A percentile compares a stretch with the other conserved stretches of the same genome.
phyloP scores from a whole-genome alignment of 2,329 filamentous ascomycete species.

The Fusarium xyrophilum region DNA sequence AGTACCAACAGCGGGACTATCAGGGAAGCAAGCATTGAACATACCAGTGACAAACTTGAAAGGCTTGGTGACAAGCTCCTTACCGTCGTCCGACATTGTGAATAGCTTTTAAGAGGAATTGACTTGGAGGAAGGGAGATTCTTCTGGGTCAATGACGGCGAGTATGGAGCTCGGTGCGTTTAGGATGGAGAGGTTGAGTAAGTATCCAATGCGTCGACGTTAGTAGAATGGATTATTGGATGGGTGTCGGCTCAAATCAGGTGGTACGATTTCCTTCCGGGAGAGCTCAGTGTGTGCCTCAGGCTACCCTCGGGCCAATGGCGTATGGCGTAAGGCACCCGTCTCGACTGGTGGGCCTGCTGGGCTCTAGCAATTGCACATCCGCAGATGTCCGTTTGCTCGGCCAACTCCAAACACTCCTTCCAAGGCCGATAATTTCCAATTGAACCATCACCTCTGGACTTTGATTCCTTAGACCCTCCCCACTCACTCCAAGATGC shows the following conservation, averaged over 20 bases:
- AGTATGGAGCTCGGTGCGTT: constrained; percentile 45
- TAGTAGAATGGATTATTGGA: constrained; percentile 12
- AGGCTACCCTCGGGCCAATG: constrained; percentile 48
- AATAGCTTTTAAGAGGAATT: constrained; percentile 43
- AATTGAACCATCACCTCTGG: constrained; percentile 45
- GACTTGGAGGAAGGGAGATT: constrained; percentile 35
- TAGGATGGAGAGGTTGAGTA: constrained; percentile 42
- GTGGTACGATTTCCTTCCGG: constrained; percentile 48
- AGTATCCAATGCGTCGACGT: constrained; percentile 46
- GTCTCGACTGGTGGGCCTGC: constrained; percentile 43
- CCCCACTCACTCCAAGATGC: constrained; percentile 61
- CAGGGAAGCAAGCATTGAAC: constrained; percentile 47
- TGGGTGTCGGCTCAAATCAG: constrained; percentile 49
- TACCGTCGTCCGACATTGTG: constrained; percentile 85
- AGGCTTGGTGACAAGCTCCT: constrained; percentile 89
- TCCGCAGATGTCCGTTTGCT: constrained; percentile 47
- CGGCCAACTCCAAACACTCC: constrained; percentile 44
- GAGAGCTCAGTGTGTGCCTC: constrained; percentile 48
- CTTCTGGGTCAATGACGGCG: constrained; percentile 46
- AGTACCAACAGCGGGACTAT: constrained; percentile 49
- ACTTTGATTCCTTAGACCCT: constrained; percentile 38
- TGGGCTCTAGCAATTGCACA: constrained; percentile 44
- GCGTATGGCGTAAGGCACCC: constrained; percentile 48
- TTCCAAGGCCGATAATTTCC: constrained; percentile 43
- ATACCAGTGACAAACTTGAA: constrained; percentile 99